Base-by-base conservation (phyloP, 305 asterid genomes). In the Fraxinus angustifolia region DNA sequence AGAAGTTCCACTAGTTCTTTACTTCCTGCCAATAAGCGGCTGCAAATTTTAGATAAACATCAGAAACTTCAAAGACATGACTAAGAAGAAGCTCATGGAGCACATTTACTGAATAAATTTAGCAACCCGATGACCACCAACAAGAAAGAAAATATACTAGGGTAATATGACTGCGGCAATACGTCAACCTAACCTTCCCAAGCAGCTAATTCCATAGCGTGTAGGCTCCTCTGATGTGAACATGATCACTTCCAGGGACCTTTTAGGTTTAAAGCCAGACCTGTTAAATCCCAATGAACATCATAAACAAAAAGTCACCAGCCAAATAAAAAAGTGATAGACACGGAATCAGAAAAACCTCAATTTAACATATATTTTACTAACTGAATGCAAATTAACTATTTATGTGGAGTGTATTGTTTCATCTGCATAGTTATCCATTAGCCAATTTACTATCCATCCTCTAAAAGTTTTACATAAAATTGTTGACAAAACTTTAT, bases 161-260 rank as follows among this genome's bases (percentile, higher is more conserved):
- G 21, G 4, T 10, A 6, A 8, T 5, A 40, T 48, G 26, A 21
- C 68, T 11, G n/a, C 30, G 42, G 58, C 70, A 33, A 40, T 38
- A 77, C 33, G 77, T 67, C 77, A 80, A 42, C 40, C 78, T 82
- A 78, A 95, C 99, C 99, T 95, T 91, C 99, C 99, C 82, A 95
- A 87, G 82, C 99, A 95, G 92, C 98, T 86, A 82, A 95, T 93
- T 35, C 99, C 99, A 36, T 92, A 95, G 77, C 99, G 89, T 4
- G 99, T 95, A 75, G 99, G 99, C 92, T 95, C 99, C 87, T 95
- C 99, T 50, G 99, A 95, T 60, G 99, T 93, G 85, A 95, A 95
- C 97, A 92, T 91, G 88, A 95, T 92, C 84, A 95, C 98, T 87
- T 95, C 99, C 72, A 95, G 71, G 28, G 97, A 91, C 85, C 98